A percentile compares a stretch with the other conserved stretches of the same genome.
Evolutionary conservation across 495 filamentous ascomycete genomes (phyloP).

Genomic region (Hyaloscypha bicolor): DNA sequence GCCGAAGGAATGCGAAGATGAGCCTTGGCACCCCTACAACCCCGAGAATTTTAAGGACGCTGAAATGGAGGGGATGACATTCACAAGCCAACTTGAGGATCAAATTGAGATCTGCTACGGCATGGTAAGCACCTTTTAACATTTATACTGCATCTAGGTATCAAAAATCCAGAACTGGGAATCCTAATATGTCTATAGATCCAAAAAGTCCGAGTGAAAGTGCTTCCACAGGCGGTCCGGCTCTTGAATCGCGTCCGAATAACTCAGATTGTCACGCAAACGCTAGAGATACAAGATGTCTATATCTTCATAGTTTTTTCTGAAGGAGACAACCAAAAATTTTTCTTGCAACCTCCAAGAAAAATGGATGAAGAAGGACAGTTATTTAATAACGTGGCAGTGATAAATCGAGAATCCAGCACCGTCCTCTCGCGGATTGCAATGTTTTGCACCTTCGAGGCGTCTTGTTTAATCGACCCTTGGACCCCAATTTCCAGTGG

Average conservation of each 20-base stretch:
- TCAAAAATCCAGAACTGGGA: neutral
- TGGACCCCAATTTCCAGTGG: conserved; percentile 1
- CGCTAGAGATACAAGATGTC: conserved; percentile 2
- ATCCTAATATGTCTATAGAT: neutral
- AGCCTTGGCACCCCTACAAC: conserved; percentile 13
- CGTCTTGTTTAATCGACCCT: neutral
- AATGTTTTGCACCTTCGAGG: conserved; percentile 11
- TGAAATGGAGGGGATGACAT: neutral
- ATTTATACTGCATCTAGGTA: neutral
- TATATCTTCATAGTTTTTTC: conserved; percentile 12
- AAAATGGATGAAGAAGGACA: neutral
- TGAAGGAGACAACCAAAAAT: conserved; percentile 5
- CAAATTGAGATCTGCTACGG: conserved; percentile 11
- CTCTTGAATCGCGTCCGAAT: neutral
- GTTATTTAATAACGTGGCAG: conserved; percentile 8
- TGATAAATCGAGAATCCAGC: conserved; percentile 9
- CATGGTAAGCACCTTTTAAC: conserved; percentile 9
- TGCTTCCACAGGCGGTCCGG: neutral
- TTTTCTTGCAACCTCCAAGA: conserved; percentile 6
- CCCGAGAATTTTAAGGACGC: neutral
- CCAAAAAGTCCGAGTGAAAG: conserved; percentile 12
- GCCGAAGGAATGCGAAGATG: neutral
- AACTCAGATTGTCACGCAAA: neutral
- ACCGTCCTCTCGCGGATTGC: neutral
- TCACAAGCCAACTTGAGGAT: neutral